Evolutionary conservation across 768 basidiomycete species (phyloP).

Genomic region (Stropharia rugosoannulata): DNA sequence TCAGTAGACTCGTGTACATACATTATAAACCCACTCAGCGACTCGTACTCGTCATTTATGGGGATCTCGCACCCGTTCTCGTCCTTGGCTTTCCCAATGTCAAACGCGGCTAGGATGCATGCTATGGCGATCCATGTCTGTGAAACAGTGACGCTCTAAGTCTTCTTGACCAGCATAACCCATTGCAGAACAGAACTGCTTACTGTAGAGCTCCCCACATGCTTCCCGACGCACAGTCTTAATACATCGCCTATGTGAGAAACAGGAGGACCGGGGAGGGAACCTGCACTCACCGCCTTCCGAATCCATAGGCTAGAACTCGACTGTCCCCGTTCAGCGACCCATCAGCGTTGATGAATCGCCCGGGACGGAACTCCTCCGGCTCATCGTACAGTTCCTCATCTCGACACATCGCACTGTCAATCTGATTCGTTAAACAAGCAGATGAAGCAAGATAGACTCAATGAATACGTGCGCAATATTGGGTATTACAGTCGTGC

Average conservation of each 20-base stretch:
- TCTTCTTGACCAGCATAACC: no score
- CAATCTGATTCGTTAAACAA: no score
- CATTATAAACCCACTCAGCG: background rate
- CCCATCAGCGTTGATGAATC: slow-evolving; percentile 1
- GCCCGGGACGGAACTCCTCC: slow-evolving; percentile 4
- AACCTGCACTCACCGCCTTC: background rate
- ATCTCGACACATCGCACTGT: slow-evolving; percentile 8
- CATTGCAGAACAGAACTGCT: background rate
- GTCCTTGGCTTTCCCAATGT: slow-evolving; percentile 25
- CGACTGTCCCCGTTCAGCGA: background rate
- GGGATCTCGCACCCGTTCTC: slow-evolving; percentile 19
- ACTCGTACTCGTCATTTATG: slow-evolving; percentile 3
- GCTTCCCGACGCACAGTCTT: slow-evolving; percentile 1
- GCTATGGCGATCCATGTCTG: slow-evolving; percentile 23
- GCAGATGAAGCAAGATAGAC: background rate
- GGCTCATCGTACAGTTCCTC: slow-evolving; percentile 6
- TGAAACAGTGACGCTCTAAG: background rate
- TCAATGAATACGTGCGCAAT: background rate
- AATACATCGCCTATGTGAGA: background rate
- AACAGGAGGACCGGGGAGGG: background rate
- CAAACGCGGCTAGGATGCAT: slow-evolving; percentile 26
- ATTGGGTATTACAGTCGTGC: background rate
- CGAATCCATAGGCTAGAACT: slow-evolving; percentile 3
- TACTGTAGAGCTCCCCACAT: slow-evolving; percentile 4
- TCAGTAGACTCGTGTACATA: background rate